phyloP scores from a whole-genome alignment of 164 flowering plant genomes.

The Nymphaea colorata region DNA sequence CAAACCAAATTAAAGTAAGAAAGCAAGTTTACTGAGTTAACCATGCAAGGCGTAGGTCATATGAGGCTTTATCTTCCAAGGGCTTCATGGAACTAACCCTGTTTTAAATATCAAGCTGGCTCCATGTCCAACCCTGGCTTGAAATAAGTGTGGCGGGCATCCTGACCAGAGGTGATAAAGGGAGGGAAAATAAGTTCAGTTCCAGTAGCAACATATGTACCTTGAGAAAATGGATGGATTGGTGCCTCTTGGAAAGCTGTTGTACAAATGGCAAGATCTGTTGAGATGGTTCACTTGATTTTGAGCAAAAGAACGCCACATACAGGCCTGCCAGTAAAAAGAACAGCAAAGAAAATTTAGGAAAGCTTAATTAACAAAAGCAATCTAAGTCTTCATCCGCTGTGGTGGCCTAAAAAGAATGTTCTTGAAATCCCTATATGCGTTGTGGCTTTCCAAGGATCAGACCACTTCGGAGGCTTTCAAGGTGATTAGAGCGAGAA shows the following conservation, averaged over 20 bases:
- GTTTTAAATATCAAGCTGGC: no score
- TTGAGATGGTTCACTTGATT: slow-evolving; percentile 14
- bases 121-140: no score
- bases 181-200: not conserved
- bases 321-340: slow-evolving; percentile 35
- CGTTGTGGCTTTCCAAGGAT: not conserved
- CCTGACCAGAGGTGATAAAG: not conserved
- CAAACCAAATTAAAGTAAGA: no score
- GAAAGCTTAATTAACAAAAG: not conserved
- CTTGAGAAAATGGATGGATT: slow-evolving; percentile 40
- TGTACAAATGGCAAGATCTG: slow-evolving; percentile 29
- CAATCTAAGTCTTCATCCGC: not conserved
- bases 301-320: slow-evolving; percentile 51
- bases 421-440: not conserved
- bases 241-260: slow-evolving; percentile 40
- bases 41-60: no score
- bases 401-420: not conserved
- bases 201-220: slow-evolving; percentile 1
- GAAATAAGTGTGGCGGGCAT: no score
- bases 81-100: no score
- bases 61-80: no score
- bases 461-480: not conserved
- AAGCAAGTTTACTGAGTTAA: no score
- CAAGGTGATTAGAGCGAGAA: not conserved
- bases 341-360: not conserved